phyloP scores from a whole-genome alignment of 768 basidiomycete genomes.

The Gautieria morchelliformis region DNA sequence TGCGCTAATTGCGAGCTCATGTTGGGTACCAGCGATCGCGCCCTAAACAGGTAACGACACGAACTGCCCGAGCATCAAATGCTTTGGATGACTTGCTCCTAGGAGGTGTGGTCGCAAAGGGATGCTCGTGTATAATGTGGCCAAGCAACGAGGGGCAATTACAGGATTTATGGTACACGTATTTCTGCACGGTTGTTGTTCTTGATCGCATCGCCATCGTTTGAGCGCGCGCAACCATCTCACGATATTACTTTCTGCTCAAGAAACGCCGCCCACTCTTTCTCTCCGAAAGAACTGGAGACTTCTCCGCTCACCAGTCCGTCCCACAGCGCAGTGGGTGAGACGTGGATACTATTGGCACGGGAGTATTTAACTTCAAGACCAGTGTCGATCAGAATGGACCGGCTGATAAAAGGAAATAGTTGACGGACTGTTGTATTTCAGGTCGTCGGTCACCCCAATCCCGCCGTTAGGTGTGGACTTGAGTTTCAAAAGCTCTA shows the following conservation, averaged over 20 bases:
- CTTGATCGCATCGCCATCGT: not conserved
- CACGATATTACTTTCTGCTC: not conserved
- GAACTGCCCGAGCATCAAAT: no score
- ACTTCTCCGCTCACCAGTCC: slow-evolving; percentile 63
- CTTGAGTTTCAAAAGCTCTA: slow-evolving; percentile 54
- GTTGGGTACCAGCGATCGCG: no score
- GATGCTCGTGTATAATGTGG: no score
- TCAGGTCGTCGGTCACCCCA: slow-evolving; percentile 77
- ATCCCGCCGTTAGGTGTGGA: slow-evolving; percentile 66
- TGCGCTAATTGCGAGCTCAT: no score
- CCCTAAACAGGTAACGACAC: no score
- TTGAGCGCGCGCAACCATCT: not conserved
- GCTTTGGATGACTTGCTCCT: no score
- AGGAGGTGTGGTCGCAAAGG: no score
- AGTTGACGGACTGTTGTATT: slow-evolving; percentile 65
- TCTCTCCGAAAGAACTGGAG: slow-evolving; percentile 47
- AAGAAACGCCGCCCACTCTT: not conserved
- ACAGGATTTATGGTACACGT: not conserved
- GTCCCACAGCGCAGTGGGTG: slow-evolving; percentile 74
- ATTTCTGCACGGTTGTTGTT: no score
- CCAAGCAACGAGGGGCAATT: no score
- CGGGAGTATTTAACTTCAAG: slow-evolving; percentile 75
- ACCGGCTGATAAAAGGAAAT: not conserved
- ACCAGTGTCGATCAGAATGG: not conserved
- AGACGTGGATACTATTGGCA: slow-evolving; percentile 89